Evolutionary conservation across 768 basidiomycete species (phyloP).

Genomic region (Candolleomyces efflorescens): DNA sequence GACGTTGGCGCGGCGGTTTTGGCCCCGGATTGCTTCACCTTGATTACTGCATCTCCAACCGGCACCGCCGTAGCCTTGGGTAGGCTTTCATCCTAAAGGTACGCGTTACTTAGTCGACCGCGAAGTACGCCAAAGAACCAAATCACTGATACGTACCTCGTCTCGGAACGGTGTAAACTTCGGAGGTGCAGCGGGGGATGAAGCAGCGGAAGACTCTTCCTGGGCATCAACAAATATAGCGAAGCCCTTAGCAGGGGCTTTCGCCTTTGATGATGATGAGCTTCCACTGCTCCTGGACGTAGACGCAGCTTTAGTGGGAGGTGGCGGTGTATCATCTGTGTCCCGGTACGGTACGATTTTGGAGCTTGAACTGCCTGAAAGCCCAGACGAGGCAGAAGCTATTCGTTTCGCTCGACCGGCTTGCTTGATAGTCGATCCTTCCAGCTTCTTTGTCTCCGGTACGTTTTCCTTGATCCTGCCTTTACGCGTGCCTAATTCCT

Average conservation of each 20-base stretch:
- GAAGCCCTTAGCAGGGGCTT: not conserved
- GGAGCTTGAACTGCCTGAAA: constrained; percentile 32
- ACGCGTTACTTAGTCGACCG: not conserved
- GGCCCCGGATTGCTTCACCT: constrained; percentile 46
- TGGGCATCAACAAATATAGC: constrained; percentile 32
- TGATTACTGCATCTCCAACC: constrained; percentile 62
- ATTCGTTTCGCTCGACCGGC: constrained; percentile 53
- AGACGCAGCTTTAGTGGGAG: constrained; percentile 24
- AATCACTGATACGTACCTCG: constrained; percentile 43
- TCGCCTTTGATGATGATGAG: not conserved
- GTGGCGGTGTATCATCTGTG: constrained; percentile 44
- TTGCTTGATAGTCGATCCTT: constrained; percentile 62
- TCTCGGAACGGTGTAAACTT: constrained; percentile 73
- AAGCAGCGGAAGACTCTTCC: constrained; percentile 14
- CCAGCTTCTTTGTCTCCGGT: constrained; percentile 63
- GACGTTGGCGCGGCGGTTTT: constrained; percentile 43
- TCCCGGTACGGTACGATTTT: constrained; percentile 68
- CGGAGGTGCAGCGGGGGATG: constrained; percentile 43
- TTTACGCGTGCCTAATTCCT: constrained; percentile 74
- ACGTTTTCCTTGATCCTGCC: constrained; percentile 77
- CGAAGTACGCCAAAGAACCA: constrained; percentile 3
- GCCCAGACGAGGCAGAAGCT: constrained; percentile 30
- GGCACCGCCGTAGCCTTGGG: constrained; percentile 26
- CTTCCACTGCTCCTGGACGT: constrained; percentile 15
- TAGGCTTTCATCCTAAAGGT: constrained; percentile 10